Evolutionary conservation across 768 basidiomycete genomes (phyloP), one percentile per base, ranked within the genome.

Genomic region (Tylopilus vinaceipallidus): DNA sequence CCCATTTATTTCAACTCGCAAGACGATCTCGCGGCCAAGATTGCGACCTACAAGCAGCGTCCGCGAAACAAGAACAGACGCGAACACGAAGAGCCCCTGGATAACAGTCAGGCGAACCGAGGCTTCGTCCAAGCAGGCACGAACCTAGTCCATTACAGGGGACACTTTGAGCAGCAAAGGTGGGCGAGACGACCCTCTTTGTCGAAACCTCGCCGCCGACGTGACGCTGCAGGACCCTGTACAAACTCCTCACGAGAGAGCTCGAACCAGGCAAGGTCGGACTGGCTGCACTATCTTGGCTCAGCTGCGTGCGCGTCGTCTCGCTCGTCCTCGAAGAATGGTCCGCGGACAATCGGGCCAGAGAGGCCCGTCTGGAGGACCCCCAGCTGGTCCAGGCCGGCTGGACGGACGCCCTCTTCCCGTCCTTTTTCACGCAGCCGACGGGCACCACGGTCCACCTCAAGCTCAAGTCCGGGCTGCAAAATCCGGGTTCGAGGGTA

Each of bases 81-180:
- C 1, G 64, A 56, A 6, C 9, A 4, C 0, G 63, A 56, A 10
- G 9, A 33, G 10, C 29, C 35, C 2, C 12, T 10, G 24, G 78
- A 77, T 30, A 70, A 72, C 30, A 76, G 77, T 43, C 69, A 73
- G 40, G 71, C 73, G 1, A 80, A 79, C 41, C 64, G 70, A 16
- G 63, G 66, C 0, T 78, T 70, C 44, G 43, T 54, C 20, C 42
- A 53, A 12, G 56, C 54, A 1, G 57, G 60, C 2, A 43, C 60
- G 2, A 59, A 65, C 6, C 37, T 40, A 2, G 47, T 45, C 7
- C 58, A 64, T 9, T 58, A 63, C 33, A 70, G 80, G 8, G 75
- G 60, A 3, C 62, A 65, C 8, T 80, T 78, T 61, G 79, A 81
- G 44, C 75, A 78, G 38, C 75, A 77, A 39, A 70, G 79, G 57